Percentiles rank a stretch among this genome's conserved stretches.
Evolutionary conservation across 2,329 filamentous ascomycete genomes (phyloP).

Genomic region (Colletotrichum eleusines): DNA sequence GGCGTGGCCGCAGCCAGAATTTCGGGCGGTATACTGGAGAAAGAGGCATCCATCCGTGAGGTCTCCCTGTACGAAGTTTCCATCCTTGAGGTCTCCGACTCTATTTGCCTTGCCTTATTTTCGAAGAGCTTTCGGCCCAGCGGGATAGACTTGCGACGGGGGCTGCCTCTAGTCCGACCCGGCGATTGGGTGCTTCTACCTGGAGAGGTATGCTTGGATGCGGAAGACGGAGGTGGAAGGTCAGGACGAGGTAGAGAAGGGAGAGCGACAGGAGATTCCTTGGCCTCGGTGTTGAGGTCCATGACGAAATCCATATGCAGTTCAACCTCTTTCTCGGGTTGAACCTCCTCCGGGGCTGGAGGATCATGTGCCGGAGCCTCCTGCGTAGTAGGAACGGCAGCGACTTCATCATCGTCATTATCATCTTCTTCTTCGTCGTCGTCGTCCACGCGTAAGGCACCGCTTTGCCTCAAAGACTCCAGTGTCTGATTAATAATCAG

Average conservation of each 20-base stretch:
- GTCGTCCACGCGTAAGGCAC: slow-evolving; percentile 39
- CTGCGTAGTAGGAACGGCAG: slow-evolving; percentile 5
- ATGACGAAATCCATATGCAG: slow-evolving; percentile 2
- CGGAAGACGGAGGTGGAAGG: slow-evolving; percentile 1
- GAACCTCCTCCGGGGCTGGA: not conserved
- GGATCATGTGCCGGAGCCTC: not conserved
- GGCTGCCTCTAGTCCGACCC: slow-evolving; percentile 52
- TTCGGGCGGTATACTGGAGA: slow-evolving; percentile 52
- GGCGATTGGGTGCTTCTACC: slow-evolving; percentile 44
- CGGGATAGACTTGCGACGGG: slow-evolving; percentile 48
- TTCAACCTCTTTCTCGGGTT: slow-evolving; percentile 6
- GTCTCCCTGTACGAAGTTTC: not conserved
- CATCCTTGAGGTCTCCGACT: slow-evolving; percentile 14
- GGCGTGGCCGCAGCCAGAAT: slow-evolving; percentile 50
- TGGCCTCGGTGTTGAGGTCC: slow-evolving; percentile 1
- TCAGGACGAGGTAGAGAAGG: slow-evolving; percentile 20
- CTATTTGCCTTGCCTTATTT: slow-evolving; percentile 47
- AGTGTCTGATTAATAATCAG: slow-evolving; percentile 68
- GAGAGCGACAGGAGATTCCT: slow-evolving; percentile 25
- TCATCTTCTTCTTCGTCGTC: slow-evolving; percentile 10
- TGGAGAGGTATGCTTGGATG: slow-evolving; percentile 3
- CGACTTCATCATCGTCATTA: slow-evolving; percentile 8
- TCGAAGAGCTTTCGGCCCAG: slow-evolving; percentile 52
- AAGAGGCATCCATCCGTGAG: slow-evolving; percentile 48
- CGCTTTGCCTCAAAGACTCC: slow-evolving; percentile 60